These are phyloP conservation scores for Halophytophthora batemanensis DNA, from an alignment of 352 stramenopile species.

Conservation along the genomic window DNA sequence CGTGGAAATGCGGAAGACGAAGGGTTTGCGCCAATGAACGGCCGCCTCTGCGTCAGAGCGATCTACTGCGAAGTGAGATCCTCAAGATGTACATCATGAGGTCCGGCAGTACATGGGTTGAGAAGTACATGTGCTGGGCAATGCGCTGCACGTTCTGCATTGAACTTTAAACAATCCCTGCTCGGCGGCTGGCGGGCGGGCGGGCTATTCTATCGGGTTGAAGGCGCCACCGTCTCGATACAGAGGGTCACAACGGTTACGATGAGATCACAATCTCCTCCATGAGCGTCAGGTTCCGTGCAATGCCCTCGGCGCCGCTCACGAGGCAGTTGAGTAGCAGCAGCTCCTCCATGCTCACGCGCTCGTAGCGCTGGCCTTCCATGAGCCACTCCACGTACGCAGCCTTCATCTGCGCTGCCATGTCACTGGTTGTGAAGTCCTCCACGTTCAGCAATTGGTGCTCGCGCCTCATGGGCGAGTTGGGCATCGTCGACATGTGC, in stretches of 20 bases:
- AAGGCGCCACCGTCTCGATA: not conserved
- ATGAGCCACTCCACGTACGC: constrained; percentile 81
- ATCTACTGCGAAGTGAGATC: too few relatives aligned
- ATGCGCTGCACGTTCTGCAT: too few relatives aligned
- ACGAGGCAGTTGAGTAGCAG: constrained; percentile 80
- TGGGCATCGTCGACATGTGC: constrained; percentile 28
- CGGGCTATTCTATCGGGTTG: too few relatives aligned
- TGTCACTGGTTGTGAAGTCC: constrained; percentile 71
- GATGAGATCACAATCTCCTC: constrained; percentile 73
- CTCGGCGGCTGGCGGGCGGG: too few relatives aligned
- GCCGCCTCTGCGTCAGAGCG: too few relatives aligned
- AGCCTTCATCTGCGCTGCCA: constrained; percentile 66
- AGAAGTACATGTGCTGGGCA: too few relatives aligned
- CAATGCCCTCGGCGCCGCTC: constrained; percentile 78
- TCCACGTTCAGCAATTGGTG: constrained; percentile 83
- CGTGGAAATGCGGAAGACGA: too few relatives aligned
- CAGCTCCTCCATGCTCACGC: constrained; percentile 78
- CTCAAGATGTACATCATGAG: too few relatives aligned
- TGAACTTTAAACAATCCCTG: too few relatives aligned
- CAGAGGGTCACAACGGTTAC: constrained; percentile 29
- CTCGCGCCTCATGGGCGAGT: constrained; percentile 66
- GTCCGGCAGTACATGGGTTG: too few relatives aligned
- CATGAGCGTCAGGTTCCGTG: constrained; percentile 62
- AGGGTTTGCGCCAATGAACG: too few relatives aligned
- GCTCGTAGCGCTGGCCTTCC: constrained; percentile 69